phyloP scores from a whole-genome alignment of 1,139 yeast species.

The Candida buenavistaensis region DNA sequence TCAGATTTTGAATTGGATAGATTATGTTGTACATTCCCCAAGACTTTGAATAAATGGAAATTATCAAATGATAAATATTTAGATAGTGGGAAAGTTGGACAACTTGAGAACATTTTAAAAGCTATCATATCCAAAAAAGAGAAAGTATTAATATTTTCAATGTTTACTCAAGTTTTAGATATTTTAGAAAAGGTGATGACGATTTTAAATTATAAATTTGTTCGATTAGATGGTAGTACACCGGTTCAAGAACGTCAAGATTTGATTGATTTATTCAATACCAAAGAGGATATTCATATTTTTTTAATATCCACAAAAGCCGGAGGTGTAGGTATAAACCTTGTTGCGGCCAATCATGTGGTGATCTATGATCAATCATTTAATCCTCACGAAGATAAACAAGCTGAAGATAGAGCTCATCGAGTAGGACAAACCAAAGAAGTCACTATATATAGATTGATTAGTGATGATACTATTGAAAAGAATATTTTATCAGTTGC shows the following conservation, averaged over 20 bases:
- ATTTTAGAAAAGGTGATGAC: constrained; percentile 78
- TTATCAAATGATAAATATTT: constrained; percentile 61
- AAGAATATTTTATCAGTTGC: constrained; percentile 87
- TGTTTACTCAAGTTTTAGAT: constrained; percentile 90
- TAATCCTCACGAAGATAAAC: constrained; percentile 97
- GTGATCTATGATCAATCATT: constrained; percentile 90
- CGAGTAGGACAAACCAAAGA: constrained; percentile 94
- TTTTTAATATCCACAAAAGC: constrained; percentile 92
- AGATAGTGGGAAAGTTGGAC: constrained; percentile 74
- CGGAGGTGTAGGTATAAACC: constrained; percentile 96
- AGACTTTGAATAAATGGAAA: constrained; percentile 54
- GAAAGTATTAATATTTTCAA: constrained; percentile 80
- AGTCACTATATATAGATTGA: constrained; percentile 77
- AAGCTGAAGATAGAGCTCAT: constrained; percentile 98
- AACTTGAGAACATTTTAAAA: constrained; percentile 59
- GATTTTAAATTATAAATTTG: constrained; percentile 64
- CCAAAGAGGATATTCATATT: constrained; percentile 78
- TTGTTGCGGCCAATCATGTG: constrained; percentile 93
- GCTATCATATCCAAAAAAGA: constrained; percentile 59
- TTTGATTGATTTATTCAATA: constrained; percentile 84
- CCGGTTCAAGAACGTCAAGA: constrained; percentile 92
- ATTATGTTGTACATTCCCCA: constrained; percentile 72
- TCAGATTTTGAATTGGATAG: constrained; percentile 82
- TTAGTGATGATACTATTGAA: constrained; percentile 76
- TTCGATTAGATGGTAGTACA: constrained; percentile 91